Evolutionary conservation across 768 basidiomycete genomes (phyloP), one percentile per base, ranked within the genome.

Genomic region (Psilocybe subaeruginosa): DNA sequence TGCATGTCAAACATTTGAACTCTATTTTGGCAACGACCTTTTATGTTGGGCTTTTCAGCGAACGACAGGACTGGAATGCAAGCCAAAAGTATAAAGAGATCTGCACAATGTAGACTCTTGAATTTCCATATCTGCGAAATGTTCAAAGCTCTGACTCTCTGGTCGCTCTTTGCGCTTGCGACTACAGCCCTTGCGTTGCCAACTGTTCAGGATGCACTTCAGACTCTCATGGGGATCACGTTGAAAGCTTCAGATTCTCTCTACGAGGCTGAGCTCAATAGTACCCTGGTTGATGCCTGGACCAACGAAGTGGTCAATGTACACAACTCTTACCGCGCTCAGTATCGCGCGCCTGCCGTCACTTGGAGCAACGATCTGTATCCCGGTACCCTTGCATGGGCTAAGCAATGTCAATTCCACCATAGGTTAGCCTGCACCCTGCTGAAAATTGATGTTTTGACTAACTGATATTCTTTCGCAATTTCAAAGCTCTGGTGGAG

Each of bases 281-380:
- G 14, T 29, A 49, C 17, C 27, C 17, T 49, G 48, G 48, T 49
- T 19, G 62, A 63, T 41, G 58, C 62, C n/a, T 63, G 56, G 57
- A 31, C 52, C 27, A 41, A 63, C 51, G 14, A 54, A 31, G 62
- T 63, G 43, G 52, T 63, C 8, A 11, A 57, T 8, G 35, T 31
- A 8, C 71, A 72, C 54, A 72, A 72, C 60, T 37, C 35, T 4
- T 45, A 62, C 19, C 64, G 72, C 16, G 63, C 66, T 12, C 59
- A 69, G 29, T 73, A 72, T 58, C 66, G 68, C 19, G 72, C 72
- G 8, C 31, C 43, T 0, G 57, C 70, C 2, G 11, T 73, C n/a
- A 68, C 66, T 7, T 73, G 70, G 70, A 69, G 60, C 39, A 43
- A 54, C 8, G 61, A 50, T 33, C 48, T 73, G 3, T 72, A 70